These are phyloP conservation scores for Pseudogymnoascus sp. DNA, from an alignment of 2,329 filamentous ascomycete genomes.

Conservation along the genomic window DNA sequence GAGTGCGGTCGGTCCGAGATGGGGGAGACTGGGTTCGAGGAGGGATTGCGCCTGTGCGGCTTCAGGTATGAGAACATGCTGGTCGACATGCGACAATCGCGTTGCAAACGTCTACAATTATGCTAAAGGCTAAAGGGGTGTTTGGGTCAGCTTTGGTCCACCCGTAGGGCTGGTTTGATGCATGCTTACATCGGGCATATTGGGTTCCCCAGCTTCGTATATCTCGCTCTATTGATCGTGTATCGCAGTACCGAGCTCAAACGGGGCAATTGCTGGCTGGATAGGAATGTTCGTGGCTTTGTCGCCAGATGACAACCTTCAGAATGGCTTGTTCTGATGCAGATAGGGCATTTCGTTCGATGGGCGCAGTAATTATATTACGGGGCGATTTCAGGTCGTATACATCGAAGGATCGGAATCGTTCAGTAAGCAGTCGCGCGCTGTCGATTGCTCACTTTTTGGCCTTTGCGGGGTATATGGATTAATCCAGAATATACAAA, in stretches of 20 bases:
- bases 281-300: background rate
- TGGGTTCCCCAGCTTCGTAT: background rate
- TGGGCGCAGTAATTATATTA: background rate
- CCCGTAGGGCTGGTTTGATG: background rate
- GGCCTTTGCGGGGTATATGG: background rate
- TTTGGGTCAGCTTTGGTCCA: background rate
- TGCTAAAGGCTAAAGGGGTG: background rate
- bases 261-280: background rate
- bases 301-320: background rate
- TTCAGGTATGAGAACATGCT: slow-evolving; percentile 33
- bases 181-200: slow-evolving; percentile 1
- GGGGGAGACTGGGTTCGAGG: slow-evolving; percentile 29
- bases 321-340: background rate
- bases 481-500: background rate
- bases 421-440: background rate
- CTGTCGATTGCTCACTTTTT: background rate
- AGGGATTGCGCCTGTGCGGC: slow-evolving; percentile 30
- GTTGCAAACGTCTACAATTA: slow-evolving; percentile 3
- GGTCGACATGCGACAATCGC: slow-evolving; percentile 11
- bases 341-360: background rate
- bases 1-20: slow-evolving; percentile 23
- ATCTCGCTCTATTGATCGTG: slow-evolving; percentile 1
- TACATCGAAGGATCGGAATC: background rate
- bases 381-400: background rate
- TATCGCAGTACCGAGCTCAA: background rate